phyloP scores from a whole-genome alignment of 108 stramenopile genomes.

The Fistulifera solaris region DNA sequence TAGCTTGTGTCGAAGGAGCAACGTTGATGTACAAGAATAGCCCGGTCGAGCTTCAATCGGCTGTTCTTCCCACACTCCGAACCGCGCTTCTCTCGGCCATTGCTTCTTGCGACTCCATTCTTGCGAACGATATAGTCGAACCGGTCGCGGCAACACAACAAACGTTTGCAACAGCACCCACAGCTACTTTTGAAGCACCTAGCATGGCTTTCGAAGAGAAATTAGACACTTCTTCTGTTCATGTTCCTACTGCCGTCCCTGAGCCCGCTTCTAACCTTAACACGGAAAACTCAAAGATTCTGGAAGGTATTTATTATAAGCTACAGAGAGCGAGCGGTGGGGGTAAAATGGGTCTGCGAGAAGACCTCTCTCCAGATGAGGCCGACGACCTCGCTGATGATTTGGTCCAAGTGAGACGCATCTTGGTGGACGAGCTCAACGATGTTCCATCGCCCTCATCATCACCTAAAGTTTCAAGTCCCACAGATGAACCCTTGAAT shows the following conservation, averaged over 20 bases:
- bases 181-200: too few relatives aligned
- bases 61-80: slow-evolving; percentile 46
- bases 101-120: slow-evolving; percentile 33
- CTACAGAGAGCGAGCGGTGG: slow-evolving; percentile 47
- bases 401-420: slow-evolving; percentile 44
- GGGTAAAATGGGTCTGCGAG: slow-evolving; percentile 58
- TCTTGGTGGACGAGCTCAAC: slow-evolving; percentile 63
- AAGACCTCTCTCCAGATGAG: slow-evolving; percentile 27
- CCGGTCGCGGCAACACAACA: background rate
- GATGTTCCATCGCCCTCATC: too few relatives aligned
- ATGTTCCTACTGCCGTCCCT: too few relatives aligned
- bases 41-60: slow-evolving; percentile 34
- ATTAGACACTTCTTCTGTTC: too few relatives aligned
- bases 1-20: slow-evolving; percentile 72
- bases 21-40: slow-evolving; percentile 68
- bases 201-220: too few relatives aligned
- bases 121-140: slow-evolving; percentile 26
- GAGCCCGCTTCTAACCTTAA: background rate
- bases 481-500: too few relatives aligned
- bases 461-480: too few relatives aligned
- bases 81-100: slow-evolving; percentile 66
- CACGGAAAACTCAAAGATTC: slow-evolving; percentile 34
- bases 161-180: background rate
- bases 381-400: slow-evolving; percentile 42
- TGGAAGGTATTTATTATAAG: slow-evolving; percentile 46